Conservation (phyloP, 352 stramenopile genomes). For the Phytopythium sindhum region DNA sequence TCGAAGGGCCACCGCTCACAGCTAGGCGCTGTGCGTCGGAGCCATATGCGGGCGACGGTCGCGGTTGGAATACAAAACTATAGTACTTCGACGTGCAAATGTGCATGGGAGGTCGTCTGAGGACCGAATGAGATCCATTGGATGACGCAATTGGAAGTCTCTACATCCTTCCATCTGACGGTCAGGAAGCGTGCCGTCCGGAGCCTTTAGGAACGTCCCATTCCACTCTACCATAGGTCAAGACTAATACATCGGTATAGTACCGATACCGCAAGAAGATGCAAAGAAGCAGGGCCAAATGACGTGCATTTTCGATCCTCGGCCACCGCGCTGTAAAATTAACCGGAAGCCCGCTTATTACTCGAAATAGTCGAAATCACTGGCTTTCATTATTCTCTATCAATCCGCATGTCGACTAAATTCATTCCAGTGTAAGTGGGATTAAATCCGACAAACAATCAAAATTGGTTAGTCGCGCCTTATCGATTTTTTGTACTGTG, state of each 20-base stretch:
- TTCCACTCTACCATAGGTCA: neutral
- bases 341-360: neutral
- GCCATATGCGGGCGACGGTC: too few species aligned
- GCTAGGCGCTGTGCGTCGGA: too few species aligned
- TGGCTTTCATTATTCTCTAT: too few species aligned
- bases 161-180: neutral
- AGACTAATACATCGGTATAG: neutral
- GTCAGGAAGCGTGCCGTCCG: neutral
- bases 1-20: too few species aligned
- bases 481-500: too few species aligned
- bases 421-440: neutral
- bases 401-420: neutral
- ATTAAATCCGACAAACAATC: neutral
- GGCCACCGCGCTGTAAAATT: neutral
- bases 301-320: neutral
- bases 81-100: too few species aligned
- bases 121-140: too few species aligned
- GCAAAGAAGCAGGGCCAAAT: neutral
- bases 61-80: too few species aligned
- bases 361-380: neutral
- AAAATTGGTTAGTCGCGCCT: neutral
- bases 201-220: neutral
- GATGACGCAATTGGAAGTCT: too few species aligned
- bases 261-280: neutral
- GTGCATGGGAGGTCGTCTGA: too few species aligned